Percentiles rank a stretch among this genome's conserved stretches.
phyloP scores from a whole-genome alignment of 805 yeast species.

The Torulaspora franciscae region DNA sequence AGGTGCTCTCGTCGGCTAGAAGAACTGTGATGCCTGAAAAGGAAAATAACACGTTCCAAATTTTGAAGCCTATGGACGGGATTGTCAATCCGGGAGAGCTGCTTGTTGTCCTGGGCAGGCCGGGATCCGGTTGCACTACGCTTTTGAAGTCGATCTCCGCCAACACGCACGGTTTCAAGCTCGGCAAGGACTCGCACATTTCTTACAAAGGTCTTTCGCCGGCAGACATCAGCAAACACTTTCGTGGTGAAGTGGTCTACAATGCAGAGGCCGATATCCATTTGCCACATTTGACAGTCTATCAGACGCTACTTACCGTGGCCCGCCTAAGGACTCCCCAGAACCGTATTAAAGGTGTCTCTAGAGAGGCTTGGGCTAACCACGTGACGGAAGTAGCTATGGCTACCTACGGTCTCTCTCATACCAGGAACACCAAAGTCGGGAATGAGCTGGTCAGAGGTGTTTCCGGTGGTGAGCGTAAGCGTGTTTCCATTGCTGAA shows the following conservation, averaged over 20 bases:
- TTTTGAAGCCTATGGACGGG: conserved; percentile 64
- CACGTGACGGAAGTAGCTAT: conserved; percentile 50
- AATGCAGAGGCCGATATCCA: conserved; percentile 66
- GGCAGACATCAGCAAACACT: conserved; percentile 46
- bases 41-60: conserved; percentile 41
- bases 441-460: conserved; percentile 63
- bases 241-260: conserved; percentile 65
- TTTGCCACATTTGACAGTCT: conserved; percentile 64
- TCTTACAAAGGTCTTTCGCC: conserved; percentile 54
- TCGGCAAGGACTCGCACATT: conserved; percentile 44
- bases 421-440: conserved; percentile 55
- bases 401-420: conserved; percentile 57
- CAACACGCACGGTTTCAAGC: conserved; percentile 54
- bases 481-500: conserved; percentile 80
- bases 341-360: conserved; percentile 55
- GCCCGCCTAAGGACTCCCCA: conserved; percentile 58
- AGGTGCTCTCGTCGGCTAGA: conserved; percentile 24
- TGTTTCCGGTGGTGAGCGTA: conserved; percentile 83
- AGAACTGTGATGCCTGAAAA: conserved; percentile 22
- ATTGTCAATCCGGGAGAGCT: conserved; percentile 57
- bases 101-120: conserved; percentile 67
- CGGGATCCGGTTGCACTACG: conserved; percentile 76
- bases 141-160: conserved; percentile 55
- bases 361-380: conserved; percentile 50
- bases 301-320: conserved; percentile 59